A percentile compares a stretch with the other conserved stretches of the same genome.
phyloP scores from a whole-genome alignment of 1,284 basidiomycete genomes.

The Hypsizygus ulmarius region DNA sequence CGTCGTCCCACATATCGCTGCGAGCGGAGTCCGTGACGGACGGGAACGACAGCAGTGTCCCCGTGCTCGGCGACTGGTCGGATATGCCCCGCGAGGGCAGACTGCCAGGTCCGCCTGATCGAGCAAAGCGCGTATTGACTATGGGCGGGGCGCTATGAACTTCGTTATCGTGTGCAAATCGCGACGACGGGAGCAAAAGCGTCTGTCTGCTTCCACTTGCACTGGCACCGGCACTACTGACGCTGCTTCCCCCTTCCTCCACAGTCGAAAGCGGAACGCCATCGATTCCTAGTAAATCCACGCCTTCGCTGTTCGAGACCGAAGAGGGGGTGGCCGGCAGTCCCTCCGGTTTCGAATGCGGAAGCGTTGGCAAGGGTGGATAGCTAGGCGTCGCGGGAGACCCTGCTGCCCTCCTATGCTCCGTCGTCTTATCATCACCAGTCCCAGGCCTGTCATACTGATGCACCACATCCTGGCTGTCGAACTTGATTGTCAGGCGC shows the following conservation, averaged over 20 bases:
- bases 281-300: slow-evolving; percentile 19
- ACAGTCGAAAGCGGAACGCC: slow-evolving; percentile 11
- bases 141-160: slow-evolving; percentile 45
- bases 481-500: slow-evolving; percentile 74
- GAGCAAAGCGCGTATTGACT: slow-evolving; percentile 28
- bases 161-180: slow-evolving; percentile 27
- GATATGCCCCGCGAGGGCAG: slow-evolving; percentile 38
- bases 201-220: slow-evolving; percentile 21
- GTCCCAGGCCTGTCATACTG: slow-evolving; percentile 60
- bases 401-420: slow-evolving; percentile 44
- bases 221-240: slow-evolving; percentile 13
- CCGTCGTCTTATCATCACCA: slow-evolving; percentile 47
- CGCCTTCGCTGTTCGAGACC: slow-evolving; percentile 8
- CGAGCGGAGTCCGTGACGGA: slow-evolving; percentile 47
- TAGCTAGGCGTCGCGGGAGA: slow-evolving; percentile 30
- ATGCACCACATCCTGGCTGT: slow-evolving; percentile 67
- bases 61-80: slow-evolving; percentile 20
- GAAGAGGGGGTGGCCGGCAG: slow-evolving; percentile 10
- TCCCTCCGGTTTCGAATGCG: slow-evolving; percentile 14
- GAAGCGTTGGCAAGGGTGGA: slow-evolving; percentile 31
- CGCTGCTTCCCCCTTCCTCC: slow-evolving; percentile 7
- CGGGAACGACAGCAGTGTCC: slow-evolving; percentile 44
- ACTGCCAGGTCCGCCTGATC: slow-evolving; percentile 20
- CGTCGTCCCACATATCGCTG: slow-evolving; percentile 36
- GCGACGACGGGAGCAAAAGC: slow-evolving; percentile 25